A percentile compares a stretch with the other conserved stretches of the same genome.
Evolutionary conservation across 1,284 basidiomycete species (phyloP).

Genomic region (Boletus semigastroideus): DNA sequence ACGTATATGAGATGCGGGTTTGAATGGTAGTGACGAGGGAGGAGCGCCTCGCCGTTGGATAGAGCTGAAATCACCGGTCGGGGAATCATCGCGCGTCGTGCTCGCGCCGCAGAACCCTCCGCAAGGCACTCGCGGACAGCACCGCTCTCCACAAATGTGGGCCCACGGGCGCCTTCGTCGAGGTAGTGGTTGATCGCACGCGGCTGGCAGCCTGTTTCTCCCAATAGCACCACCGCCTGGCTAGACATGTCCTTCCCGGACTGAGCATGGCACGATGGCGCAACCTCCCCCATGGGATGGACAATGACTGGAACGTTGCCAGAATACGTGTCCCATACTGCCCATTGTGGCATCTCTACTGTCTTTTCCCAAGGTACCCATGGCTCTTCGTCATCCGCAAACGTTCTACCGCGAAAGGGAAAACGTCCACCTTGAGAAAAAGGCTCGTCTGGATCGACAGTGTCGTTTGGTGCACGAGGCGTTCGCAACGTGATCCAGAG

Average conservation of each 20-base stretch:
- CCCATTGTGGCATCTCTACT: background rate
- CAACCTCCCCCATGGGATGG: background rate
- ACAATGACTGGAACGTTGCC: constrained; percentile 2
- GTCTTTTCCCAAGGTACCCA: constrained; percentile 22
- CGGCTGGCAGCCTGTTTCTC: background rate
- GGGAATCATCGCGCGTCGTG: constrained; percentile 7
- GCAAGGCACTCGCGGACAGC: background rate
- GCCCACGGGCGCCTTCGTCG: constrained; percentile 17
- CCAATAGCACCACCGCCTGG: constrained; percentile 10
- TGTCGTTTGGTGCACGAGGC: background rate
- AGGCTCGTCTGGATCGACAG: background rate
- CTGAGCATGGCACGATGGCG: background rate
- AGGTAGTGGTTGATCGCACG: constrained; percentile 18
- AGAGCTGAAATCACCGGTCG: constrained; percentile 1
- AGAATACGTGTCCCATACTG: background rate
- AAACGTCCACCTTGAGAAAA: background rate
- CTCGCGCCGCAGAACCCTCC: constrained; percentile 6
- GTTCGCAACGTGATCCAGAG: background rate
- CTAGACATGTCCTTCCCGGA: background rate
- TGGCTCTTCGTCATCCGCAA: constrained; percentile 16
- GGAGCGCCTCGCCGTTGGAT: constrained; percentile 15
- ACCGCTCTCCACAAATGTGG: constrained; percentile 19
- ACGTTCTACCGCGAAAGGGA: background rate
- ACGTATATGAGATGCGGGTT: constrained; percentile 6
- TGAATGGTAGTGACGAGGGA: constrained; percentile 5